phyloP scores from a whole-genome alignment of 73 alveolate genomes.

The Paramecium pentaurelia region DNA sequence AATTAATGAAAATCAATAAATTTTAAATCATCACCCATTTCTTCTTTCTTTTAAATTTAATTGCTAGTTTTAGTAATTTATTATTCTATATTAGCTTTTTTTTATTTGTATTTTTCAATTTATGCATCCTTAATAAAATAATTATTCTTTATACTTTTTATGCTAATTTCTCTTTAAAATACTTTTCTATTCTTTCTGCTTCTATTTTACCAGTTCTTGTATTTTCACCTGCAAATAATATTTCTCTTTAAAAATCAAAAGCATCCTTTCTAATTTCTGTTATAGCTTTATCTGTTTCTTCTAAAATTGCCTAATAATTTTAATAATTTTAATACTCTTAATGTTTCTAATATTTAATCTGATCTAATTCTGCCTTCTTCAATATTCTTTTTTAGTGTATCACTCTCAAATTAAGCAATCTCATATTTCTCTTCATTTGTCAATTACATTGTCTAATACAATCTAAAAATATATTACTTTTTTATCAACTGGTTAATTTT shows the following conservation, averaged over 20 bases:
- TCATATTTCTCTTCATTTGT: slow-evolving; percentile 87
- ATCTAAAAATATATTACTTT: slow-evolving; percentile 6
- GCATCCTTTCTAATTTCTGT: slow-evolving; percentile 93
- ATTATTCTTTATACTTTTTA: slow-evolving; percentile 45
- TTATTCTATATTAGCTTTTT: slow-evolving; percentile 76
- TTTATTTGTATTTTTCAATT: slow-evolving; percentile 77
- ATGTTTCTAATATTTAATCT: slow-evolving; percentile 80
- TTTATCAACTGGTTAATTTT: slow-evolving; percentile 62
- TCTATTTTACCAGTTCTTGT: slow-evolving; percentile 90
- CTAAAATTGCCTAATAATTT: slow-evolving; percentile 78
- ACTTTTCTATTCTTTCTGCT: slow-evolving; percentile 89
- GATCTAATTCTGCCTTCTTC: slow-evolving; percentile 89
- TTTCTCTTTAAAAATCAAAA: slow-evolving; percentile 83
- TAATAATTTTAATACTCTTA: slow-evolving; percentile 33
- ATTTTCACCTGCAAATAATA: slow-evolving; percentile 84
- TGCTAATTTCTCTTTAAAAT: slow-evolving; percentile 83
- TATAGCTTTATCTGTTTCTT: slow-evolving; percentile 85
- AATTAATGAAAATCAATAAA: slow-evolving; percentile 95
- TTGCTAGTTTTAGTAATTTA: slow-evolving; percentile 84
- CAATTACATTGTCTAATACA: slow-evolving; percentile 58
- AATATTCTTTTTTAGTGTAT: slow-evolving; percentile 79
- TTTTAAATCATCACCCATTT: slow-evolving; percentile 94
- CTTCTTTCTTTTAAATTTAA: slow-evolving; percentile 89
- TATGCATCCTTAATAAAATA: slow-evolving; percentile 64
- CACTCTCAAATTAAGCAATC: slow-evolving; percentile 85